These are phyloP conservation scores for Penicillium paneum DNA, from an alignment of 2,329 filamentous ascomycete genomes.

Conservation along the genomic window DNA sequence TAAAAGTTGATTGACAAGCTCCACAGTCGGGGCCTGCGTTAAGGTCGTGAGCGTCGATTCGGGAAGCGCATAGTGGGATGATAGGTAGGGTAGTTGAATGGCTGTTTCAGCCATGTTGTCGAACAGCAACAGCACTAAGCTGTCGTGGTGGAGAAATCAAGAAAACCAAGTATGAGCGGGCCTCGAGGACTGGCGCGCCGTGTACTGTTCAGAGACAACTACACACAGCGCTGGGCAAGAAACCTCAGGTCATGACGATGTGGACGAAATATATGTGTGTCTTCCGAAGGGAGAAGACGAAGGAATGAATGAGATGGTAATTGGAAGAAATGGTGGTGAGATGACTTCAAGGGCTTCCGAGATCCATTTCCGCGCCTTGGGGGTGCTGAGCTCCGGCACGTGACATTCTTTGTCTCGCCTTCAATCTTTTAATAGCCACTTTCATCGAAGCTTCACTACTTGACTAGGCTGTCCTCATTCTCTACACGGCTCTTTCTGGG, in stretches of 20 bases:
- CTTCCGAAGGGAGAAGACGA: neutral
- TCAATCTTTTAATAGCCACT: slow-evolving; percentile 5
- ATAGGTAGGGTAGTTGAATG: slow-evolving; percentile 58
- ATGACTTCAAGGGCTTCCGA: slow-evolving; percentile 11
- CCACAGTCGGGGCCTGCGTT: slow-evolving; percentile 62
- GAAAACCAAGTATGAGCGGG: slow-evolving; percentile 2
- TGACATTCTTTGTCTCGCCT: slow-evolving; percentile 10
- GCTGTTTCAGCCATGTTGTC: slow-evolving; percentile 53
- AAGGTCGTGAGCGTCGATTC: slow-evolving; percentile 56
- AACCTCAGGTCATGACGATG: slow-evolving; percentile 21
- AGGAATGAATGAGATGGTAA: slow-evolving; percentile 7
- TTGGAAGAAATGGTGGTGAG: slow-evolving; percentile 5
- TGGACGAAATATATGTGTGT: slow-evolving; percentile 2
- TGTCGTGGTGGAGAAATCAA: slow-evolving; percentile 5
- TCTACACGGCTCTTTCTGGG: neutral
- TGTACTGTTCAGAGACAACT: slow-evolving; percentile 22
- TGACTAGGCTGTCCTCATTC: neutral
- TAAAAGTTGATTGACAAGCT: slow-evolving; percentile 73
- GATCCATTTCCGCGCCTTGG: slow-evolving; percentile 14
- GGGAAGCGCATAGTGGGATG: slow-evolving; percentile 57
- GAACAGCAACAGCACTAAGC: slow-evolving; percentile 16
- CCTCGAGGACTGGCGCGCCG: slow-evolving; percentile 12
- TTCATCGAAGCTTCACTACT: neutral
- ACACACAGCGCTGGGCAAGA: slow-evolving; percentile 20
- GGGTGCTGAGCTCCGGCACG: slow-evolving; percentile 14